Evolutionary conservation across 2,329 filamentous ascomycete species (phyloP), one percentile per base, ranked within the genome.

Genomic region (Talaromyces sp.): DNA sequence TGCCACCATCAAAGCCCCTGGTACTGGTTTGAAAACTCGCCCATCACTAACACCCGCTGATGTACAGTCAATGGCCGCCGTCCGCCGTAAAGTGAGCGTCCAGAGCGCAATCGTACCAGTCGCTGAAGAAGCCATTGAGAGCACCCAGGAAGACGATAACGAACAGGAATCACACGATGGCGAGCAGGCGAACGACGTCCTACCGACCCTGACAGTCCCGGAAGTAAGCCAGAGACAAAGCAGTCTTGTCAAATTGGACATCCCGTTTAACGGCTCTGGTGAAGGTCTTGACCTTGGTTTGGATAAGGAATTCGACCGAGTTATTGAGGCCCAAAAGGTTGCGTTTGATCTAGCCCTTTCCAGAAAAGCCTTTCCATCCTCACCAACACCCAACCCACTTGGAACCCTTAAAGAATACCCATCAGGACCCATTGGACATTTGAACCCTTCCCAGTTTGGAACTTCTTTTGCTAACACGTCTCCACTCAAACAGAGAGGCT

Each of bases 271-370:
- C 68, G 80, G 83, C 39, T 81, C 82, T 57, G 83, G 86, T 56
- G 92, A 94, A 67, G 77, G 77, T 73, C 85, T 95, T 63, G 91
- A 91, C 67, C 88, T 96, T 68, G 94, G 92, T 69, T 86, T 98
- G 54, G 92, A 96, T 73, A 87, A 91, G 72, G 95, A 97, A 76
- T 97, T 98, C 78, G 93, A 98, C 73, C 87, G 94, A 67, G 91
- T 98, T 64, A 96, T 98, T 72, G 93, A 97, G 81, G 86, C 89
- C 76, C 93, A 97, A 90, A 98, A 98, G 93, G 93, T 97, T 85
- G 82, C 83, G 81, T 86, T 85, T 77, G 73, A 80, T 67, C 74
- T 77, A 70, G 78, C 80, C 71, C 76, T 80, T 72, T 77, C 76
- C 70, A 73, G 76, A 70, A 68, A 75, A 67, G 70, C 74, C 68